Percentiles rank a stretch among this genome's conserved stretches.
These are phyloP conservation scores for Oryza meridionalis DNA, from an alignment of 176 grass and related monocot species.

Conservation along the genomic window DNA sequence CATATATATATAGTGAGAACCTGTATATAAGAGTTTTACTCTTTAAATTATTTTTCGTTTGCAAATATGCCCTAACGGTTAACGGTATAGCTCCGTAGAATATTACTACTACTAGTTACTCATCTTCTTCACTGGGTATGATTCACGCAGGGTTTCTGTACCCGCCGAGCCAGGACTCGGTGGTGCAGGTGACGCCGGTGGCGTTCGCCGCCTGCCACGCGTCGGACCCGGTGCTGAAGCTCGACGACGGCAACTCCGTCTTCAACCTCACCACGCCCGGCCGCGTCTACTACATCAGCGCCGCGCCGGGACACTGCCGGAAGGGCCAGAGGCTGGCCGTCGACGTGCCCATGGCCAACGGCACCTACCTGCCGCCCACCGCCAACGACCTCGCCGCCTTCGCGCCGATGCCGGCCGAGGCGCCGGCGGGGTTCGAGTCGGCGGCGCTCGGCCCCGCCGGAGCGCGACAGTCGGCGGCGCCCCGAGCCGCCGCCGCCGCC, in stretches of 20 bases:
- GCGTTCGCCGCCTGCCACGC: constrained; percentile 67
- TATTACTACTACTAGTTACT: too few relatives aligned
- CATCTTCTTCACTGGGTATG: not conserved
- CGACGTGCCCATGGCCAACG: constrained; percentile 69
- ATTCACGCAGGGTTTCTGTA: constrained; percentile 72
- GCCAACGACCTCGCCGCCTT: constrained; percentile 36
- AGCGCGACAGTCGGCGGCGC: constrained; percentile 6
- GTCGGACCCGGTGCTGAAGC: constrained; percentile 47
- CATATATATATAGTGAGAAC: too few relatives aligned
- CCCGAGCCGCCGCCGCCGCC: not conserved
- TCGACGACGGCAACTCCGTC: constrained; percentile 80
- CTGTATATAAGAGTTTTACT: too few relatives aligned
- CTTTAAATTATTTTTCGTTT: too few relatives aligned
- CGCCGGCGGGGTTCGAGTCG: not conserved
- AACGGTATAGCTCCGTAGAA: too few relatives aligned
- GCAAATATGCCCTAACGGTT: too few relatives aligned
- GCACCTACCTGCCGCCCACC: constrained; percentile 54
- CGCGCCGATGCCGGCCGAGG: constrained; percentile 28
- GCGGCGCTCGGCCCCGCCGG: constrained; percentile 42
- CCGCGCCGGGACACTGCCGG: constrained; percentile 54
- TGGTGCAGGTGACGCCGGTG: constrained; percentile 58
- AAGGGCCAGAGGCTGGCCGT: constrained; percentile 80
- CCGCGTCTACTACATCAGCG: constrained; percentile 67
- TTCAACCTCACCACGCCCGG: constrained; percentile 84
- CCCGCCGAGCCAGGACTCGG: constrained; percentile 63